These are phyloP conservation scores for Acanthamoeba triangularis DNA, from an alignment of 208 protist species.

Conservation along the genomic window DNA sequence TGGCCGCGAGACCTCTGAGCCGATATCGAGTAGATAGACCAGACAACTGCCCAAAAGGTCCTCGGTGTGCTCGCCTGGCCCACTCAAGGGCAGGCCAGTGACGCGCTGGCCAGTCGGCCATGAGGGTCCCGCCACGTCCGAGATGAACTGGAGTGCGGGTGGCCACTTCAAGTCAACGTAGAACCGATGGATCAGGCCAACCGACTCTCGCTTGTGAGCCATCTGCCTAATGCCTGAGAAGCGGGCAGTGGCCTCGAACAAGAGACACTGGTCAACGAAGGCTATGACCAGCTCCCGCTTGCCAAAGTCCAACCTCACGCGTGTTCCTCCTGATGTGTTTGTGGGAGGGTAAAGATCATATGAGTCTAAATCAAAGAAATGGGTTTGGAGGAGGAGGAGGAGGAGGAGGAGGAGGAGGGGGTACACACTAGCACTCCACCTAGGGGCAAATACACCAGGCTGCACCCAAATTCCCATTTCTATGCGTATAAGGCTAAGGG, in stretches of 20 bases:
- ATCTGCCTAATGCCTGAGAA: conserved; percentile 9
- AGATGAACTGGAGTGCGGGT: conserved; percentile 4
- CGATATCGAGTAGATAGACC: conserved; percentile 2
- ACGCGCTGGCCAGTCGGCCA: background rate
- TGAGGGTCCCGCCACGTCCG: background rate
- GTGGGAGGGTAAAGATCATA: background rate
- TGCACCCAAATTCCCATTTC: background rate
- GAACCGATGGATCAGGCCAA: conserved; percentile 13
- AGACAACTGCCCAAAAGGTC: background rate
- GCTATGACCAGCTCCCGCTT: background rate
- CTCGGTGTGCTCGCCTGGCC: background rate
- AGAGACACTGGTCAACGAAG: conserved; percentile 14
- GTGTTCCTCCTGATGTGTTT: background rate
- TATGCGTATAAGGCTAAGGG: background rate
- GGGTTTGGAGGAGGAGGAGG: background rate
- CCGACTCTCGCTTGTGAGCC: background rate
- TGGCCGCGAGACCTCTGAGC: background rate
- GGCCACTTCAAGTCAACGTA: conserved; percentile 8
- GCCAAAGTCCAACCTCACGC: background rate
- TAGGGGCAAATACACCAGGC: background rate
- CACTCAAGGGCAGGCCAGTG: background rate
- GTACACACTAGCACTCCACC: background rate
- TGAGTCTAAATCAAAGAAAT: background rate
- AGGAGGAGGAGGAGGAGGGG: background rate
- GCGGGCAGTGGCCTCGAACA: background rate